phyloP scores from a whole-genome alignment of 345 rosid species.

The Litchi chinensis region DNA sequence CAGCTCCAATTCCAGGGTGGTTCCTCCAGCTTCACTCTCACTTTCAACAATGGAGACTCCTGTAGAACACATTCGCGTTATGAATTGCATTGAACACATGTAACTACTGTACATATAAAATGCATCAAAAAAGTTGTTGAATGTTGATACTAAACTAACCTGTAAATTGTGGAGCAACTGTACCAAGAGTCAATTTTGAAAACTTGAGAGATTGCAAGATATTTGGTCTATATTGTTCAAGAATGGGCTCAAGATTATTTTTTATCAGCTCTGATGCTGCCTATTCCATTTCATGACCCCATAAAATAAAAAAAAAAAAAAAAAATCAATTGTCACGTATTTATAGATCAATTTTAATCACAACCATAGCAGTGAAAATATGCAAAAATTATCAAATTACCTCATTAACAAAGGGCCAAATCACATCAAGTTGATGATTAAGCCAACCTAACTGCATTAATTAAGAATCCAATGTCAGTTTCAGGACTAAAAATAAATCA shows the following conservation, averaged over 20 bases:
- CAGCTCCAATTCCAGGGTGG: slow-evolving; percentile 87
- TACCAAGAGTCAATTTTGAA: slow-evolving; percentile 84
- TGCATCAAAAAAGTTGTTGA: not conserved
- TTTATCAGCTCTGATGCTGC: slow-evolving; percentile 91
- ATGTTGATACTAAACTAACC: slow-evolving; percentile 39
- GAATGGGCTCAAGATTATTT: slow-evolving; percentile 79
- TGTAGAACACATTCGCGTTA: slow-evolving; percentile 15
- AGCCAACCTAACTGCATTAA: slow-evolving; percentile 81
- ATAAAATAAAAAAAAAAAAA: not conserved
- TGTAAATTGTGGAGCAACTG: slow-evolving; percentile 96
- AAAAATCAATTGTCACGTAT: not conserved
- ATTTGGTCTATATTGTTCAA: slow-evolving; percentile 77
- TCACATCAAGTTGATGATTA: slow-evolving; percentile 73
- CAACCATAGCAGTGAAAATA: not conserved
- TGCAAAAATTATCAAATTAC: slow-evolving; percentile 31
- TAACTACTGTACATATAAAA: not conserved
- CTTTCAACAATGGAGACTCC: slow-evolving; percentile 74
- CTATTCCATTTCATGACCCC: slow-evolving; percentile 37
- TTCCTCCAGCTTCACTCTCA: slow-evolving; percentile 46
- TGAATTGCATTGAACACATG: not conserved
- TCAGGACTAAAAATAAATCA: not conserved
- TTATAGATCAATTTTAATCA: not conserved
- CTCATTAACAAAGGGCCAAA: slow-evolving; percentile 91
- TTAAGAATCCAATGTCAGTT: slow-evolving; percentile 25
- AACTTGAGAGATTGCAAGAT: slow-evolving; percentile 75